These are phyloP conservation scores for Phytopythium cucurbitacearum DNA, from an alignment of 352 stramenopile species.

Conservation along the genomic window DNA sequence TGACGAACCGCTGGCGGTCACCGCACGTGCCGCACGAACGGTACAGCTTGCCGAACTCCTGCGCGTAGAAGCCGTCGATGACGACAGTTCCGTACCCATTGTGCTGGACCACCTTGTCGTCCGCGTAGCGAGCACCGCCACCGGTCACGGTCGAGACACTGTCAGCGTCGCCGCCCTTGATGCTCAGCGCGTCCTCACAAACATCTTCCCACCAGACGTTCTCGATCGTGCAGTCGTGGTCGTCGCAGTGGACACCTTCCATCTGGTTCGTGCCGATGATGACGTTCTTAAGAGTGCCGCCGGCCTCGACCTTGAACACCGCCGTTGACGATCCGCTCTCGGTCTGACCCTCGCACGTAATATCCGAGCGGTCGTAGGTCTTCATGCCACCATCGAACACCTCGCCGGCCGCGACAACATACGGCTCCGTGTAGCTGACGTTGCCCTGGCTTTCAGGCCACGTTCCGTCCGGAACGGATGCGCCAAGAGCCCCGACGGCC, in stretches of 20 bases:
- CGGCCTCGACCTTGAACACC: constrained; percentile 36
- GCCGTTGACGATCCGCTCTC: constrained; percentile 20
- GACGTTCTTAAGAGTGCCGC: constrained; percentile 45
- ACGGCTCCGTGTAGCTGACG: constrained; percentile 18
- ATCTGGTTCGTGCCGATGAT: constrained; percentile 48
- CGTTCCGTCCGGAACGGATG: constrained; percentile 11
- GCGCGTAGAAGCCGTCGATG: constrained; percentile 40
- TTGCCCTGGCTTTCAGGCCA: constrained; percentile 14
- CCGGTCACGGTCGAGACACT: constrained; percentile 29
- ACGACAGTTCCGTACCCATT: constrained; percentile 35
- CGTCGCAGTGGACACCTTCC: constrained; percentile 32
- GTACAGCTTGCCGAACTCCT: constrained; percentile 45
- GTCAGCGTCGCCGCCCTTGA: constrained; percentile 30
- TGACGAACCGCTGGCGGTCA: constrained; percentile 18
- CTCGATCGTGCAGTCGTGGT: constrained; percentile 33
- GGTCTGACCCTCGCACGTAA: constrained; percentile 30
- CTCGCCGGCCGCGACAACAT: constrained; percentile 29
- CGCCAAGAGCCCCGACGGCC: constrained; percentile 1
- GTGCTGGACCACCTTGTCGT: constrained; percentile 52
- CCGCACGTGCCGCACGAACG: constrained; percentile 40
- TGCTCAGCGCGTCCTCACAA: constrained; percentile 36
- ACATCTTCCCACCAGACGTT: constrained; percentile 56
- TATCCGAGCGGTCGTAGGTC: constrained; percentile 48
- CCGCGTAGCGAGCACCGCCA: constrained; percentile 32
- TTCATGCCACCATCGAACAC: constrained; percentile 51